Base-by-base conservation (phyloP, 306 rosid genomes). In the Begonia loranthoides region DNA sequence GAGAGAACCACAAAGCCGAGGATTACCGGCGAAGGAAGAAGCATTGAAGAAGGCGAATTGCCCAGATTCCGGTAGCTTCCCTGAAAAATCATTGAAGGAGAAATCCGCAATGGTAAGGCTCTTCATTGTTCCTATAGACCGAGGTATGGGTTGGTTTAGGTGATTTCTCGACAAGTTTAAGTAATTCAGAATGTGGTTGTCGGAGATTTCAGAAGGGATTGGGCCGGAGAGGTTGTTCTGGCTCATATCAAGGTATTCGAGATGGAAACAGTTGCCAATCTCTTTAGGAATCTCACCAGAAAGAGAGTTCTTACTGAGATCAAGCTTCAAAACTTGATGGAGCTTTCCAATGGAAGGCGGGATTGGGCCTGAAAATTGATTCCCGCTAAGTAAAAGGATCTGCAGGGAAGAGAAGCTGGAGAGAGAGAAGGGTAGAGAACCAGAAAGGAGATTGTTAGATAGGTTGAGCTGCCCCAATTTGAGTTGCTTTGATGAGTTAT, bases 51-150 rank as follows among this genome's bases (percentile, higher is more conserved):
- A 76, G 9, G 73, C 38, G n/a, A 87, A 84, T 38, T 87, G 96
- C 60, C 96, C 96, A 0, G 78, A 60, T 53, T 83, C 94, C 0
- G 96, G 94, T 44, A 87, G 65, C 60, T 74, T 78, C 0, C 96
- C 96, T 0, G 85, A 71, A 55, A 87, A 68, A 33, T 87, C 84
- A 28, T 87, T 87, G 87, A 87, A 87, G 73, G 96, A 87, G 75
- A 87, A 87, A 71, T 87, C 96, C 1, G 96, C 96, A 52, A 64
- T 70, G 1, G 87, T 87, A 69, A 87, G 96, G 72, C 90, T 80
- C 62, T 78, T 87, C 82, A 87, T 72, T 58, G 77, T 57, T 7
- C 83, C 90, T 0, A 84, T 71, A 34, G 79, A 77, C 45, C 54
- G 70, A 34, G 94, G 89, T 34, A 84, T 84, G 66, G 57, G 52